A percentile compares a stretch with the other conserved stretches of the same genome.
phyloP scores from a whole-genome alignment of 202 grass and related monocot species.

The Eragrostis tef region DNA sequence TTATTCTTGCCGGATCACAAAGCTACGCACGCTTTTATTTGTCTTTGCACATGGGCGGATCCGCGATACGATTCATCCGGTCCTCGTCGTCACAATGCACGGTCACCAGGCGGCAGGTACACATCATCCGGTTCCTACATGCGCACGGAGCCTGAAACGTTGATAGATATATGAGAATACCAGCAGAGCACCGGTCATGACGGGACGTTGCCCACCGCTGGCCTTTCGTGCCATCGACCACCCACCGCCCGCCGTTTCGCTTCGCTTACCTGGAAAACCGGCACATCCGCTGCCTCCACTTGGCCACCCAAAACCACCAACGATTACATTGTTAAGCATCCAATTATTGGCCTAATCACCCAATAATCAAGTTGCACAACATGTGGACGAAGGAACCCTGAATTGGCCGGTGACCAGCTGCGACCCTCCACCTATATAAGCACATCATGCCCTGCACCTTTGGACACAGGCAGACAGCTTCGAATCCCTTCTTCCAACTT shows the following conservation, averaged over 20 bases:
- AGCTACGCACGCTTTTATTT: not conserved
- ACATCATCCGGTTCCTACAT: not conserved
- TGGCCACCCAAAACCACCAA: not conserved
- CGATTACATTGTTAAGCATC: not conserved
- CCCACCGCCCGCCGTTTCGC: not conserved
- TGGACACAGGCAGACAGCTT: not conserved
- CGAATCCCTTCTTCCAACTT: not conserved
- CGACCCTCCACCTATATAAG: not conserved
- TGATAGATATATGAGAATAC: not conserved
- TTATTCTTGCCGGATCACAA: not conserved
- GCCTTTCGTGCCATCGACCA: not conserved
- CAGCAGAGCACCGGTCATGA: not conserved
- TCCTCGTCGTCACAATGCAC: not conserved
- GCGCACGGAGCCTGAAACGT: not conserved
- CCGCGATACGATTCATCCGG: not conserved
- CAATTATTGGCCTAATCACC: not conserved
- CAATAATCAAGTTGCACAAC: not conserved
- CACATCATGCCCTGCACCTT: not conserved
- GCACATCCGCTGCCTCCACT: not conserved
- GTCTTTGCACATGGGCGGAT: not conserved
- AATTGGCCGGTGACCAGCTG: not conserved
- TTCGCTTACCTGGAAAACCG: constrained; percentile 1
- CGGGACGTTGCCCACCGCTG: not conserved
- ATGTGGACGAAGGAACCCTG: not conserved
- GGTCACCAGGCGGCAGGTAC: not conserved